Base-by-base conservation (phyloP, 352 stramenopile genomes). In the Pythium aquatile region DNA sequence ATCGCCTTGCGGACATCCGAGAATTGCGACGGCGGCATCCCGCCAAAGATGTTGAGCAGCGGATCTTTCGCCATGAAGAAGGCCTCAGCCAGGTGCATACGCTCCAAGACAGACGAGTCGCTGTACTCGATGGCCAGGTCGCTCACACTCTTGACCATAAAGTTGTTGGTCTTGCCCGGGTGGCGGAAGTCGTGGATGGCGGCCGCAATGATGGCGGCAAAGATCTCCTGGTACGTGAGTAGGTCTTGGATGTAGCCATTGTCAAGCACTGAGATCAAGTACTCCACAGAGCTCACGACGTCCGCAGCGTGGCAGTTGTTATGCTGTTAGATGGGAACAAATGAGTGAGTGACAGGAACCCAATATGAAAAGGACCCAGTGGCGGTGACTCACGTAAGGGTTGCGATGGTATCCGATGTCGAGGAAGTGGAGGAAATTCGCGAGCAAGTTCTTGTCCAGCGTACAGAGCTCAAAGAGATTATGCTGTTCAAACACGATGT, bases 171-270 rank as follows among this genome's bases (percentile, higher is more conserved):
- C 47, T 93, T 93, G 20, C 85, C 88, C 0, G 85, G 84, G 33
- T 96, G 88, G 0, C 82, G 74, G 57, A 96, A 94, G 39, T 94
- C 87, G 56, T 96, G 88, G 47, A 95, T 88, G 1, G 88, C 87
- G 0, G 87, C 88, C 9, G 84, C 86, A 32, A 96, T 72, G 11
- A 93, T 86, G 20, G 81, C 81, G 1, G 85, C 85, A 58, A 92
- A 91, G 28, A 94, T 83, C 58, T 94, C 85, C 60, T 90, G 83
- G 51, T 86, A 87, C 7, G 83, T 94, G 51, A 94, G 77, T 39
- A 91, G 61, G 32, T 91, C 83, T 29, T 90, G 83, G 66, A 94
- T 87, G 64, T 87, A 91, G 16, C 83, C 83, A 55, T 85, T 90
- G 62, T 92, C 83, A 59, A 94, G 77, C 46, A 88, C 79, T 0